Base-by-base conservation (phyloP, 2,329 filamentous ascomycete species). In the Cordyceps cicadae region DNA sequence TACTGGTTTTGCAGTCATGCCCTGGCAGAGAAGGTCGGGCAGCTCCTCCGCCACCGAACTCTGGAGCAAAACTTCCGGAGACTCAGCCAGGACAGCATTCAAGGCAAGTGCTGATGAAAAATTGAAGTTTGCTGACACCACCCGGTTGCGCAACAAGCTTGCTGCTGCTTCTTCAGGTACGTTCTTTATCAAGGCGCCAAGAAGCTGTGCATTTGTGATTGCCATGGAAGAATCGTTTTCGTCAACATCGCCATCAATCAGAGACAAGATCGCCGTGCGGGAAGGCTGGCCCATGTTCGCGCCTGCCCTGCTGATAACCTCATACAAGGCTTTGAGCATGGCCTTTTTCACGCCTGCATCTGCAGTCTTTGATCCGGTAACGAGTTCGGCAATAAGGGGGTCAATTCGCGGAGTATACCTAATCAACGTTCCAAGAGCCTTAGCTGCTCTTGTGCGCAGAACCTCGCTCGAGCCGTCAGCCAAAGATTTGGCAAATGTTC, bases 301-400 rank as follows among this genome's bases (percentile, higher is more conserved):
- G 59, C 94, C 94, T 19, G 92, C 93, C 75, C 96, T 96, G 79
- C 90, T 93, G 63, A 99, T 88, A 34, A 99, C 94, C 70, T 97
- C 93, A 70, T 95, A 97, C 51, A 99, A 77, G 3, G 94, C 94
- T 78, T 95, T 96, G 68, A 99, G 82, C 94, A 99, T 99, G 32
- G 94, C 94, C 66, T 89, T 94, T 75, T 86, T 90, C 65, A 99
- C 94, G 51, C 93, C 93, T 6, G 85, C 71, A 70, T 97, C 93
- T 24, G 70, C 64, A 0, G 94, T 97, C 79, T 93, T 97, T 29
- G 92, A 94, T 52, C 94, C 94, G n/a, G 94, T 89, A 21, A 97
- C 92, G 53, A 99, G 82, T 75, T 99, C 94, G 63, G 83, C 78
- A 65, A 99, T 95, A 59, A 99, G 82, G 55, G 95, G 94, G 74